Evolutionary conservation across 306 rosid species (phyloP).

Genomic region (Rosa rugosa): DNA sequence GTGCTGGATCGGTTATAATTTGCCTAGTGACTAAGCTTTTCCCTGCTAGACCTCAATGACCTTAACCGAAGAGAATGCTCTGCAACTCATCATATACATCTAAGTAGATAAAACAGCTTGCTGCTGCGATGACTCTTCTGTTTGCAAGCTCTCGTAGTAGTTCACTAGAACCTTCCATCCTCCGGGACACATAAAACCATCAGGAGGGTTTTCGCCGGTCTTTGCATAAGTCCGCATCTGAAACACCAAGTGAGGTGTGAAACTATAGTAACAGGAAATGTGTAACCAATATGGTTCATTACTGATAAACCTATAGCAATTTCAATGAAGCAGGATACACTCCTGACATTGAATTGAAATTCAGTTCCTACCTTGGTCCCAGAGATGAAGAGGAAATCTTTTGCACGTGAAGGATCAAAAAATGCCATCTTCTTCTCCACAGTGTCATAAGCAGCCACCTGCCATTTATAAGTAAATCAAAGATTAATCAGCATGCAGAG

Average conservation of each 20-base stretch:
- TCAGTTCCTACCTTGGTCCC: constrained; percentile 78
- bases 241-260: not conserved
- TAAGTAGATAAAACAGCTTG: constrained; percentile 62
- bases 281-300: not conserved
- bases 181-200: constrained; percentile 93
- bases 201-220: constrained; percentile 88
- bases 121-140: constrained; percentile 56
- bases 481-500: not conserved
- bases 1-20: not conserved
- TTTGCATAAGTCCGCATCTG: constrained; percentile 91
- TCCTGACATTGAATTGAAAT: constrained; percentile 8
- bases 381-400: constrained; percentile 93
- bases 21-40: not conserved
- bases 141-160: constrained; percentile 80
- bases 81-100: constrained; percentile 16
- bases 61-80: not conserved
- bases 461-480: constrained; percentile 28
- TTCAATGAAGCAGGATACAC: not conserved
- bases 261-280: not conserved
- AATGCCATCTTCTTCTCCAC: constrained; percentile 82
- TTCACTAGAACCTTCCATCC: constrained; percentile 94
- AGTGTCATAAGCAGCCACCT: constrained; percentile 98
- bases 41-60: not conserved
- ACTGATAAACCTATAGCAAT: not conserved
- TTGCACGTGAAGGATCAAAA: constrained; percentile 79